Evolutionary conservation across 108 stramenopile species (phyloP), one percentile per base, ranked within the genome.

Genomic region (Nitzschia sp.): DNA sequence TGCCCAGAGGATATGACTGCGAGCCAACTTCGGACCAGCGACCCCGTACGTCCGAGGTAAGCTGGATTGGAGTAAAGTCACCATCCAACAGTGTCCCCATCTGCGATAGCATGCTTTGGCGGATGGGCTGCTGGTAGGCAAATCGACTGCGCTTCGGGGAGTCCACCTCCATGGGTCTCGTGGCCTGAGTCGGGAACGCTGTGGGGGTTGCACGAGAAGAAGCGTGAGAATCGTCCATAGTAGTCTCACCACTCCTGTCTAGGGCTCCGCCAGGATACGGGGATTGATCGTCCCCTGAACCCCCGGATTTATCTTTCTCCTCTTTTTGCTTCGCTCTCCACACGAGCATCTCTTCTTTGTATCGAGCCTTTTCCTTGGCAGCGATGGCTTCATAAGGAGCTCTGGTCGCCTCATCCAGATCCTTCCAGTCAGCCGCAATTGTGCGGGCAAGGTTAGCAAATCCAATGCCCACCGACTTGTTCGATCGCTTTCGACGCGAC

Each of bases 361-460:
- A 77, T 23, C 72, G 64, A 2, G 46, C 66, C 68, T 83, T 83
- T 3, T 83, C 76, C 0, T 5, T 46, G 18, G 76, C 74, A 25
- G 80, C 83, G 19, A 31, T 49, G 1, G 78, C 57, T 19, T 75
- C 70, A 55, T 74, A 93, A n/a, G 74, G 77, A 23, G 72, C 75
- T 21, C 73, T 72, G 24, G 38, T 61, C 6, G 59, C 66, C n/a
- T 71, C 70, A 13, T 65, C 54, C 45, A 88, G 63, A 13, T 51
- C 49, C 63, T 85, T 83, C 91, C 91, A 93, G 27, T 81, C 76
- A 42, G 70, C 74, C 27, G 74, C 81, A 28, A 90, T 84, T 3
- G 71, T 78, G 70, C 84, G 81, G 11, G 88, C 88, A 26, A 93
- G 51, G 32, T 78, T 83, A 2, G 78, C 85, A 70, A 88, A 92